Conservation (phyloP, 805 yeast genomes). For the Zygosaccharomyces kombuchaensis region DNA sequence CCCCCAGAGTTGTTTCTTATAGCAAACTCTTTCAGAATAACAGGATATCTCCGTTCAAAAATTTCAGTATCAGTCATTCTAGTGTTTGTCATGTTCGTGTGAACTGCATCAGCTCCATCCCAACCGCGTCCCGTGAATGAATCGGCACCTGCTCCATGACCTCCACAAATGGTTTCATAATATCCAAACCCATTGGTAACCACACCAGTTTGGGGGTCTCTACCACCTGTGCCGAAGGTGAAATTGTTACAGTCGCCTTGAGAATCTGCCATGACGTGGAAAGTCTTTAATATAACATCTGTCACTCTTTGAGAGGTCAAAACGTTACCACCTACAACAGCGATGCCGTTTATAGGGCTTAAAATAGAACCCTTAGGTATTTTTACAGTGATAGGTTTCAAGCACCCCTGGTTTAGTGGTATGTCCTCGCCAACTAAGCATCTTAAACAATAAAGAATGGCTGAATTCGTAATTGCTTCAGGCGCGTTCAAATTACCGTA, state of each 20-base stretch:
- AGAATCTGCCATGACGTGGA: constrained; percentile 86
- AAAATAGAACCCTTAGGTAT: constrained; percentile 61
- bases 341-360: constrained; percentile 77
- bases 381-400: constrained; percentile 65
- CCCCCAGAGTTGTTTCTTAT: constrained; percentile 78
- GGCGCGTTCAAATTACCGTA: constrained; percentile 93
- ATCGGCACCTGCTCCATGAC: constrained; percentile 70
- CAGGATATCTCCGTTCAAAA: constrained; percentile 84
- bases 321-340: constrained; percentile 93
- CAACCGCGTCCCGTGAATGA: constrained; percentile 60
- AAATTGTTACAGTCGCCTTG: constrained; percentile 95
- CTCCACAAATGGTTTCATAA: constrained; percentile 93
- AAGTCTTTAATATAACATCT: constrained; percentile 81
- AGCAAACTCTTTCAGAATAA: constrained; percentile 64
- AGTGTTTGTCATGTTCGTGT: constrained; percentile 90
- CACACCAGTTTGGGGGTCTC: constrained; percentile 41
- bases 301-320: constrained; percentile 91
- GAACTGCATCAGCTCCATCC: constrained; percentile 86
- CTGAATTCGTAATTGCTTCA: constrained; percentile 80
- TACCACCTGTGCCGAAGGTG: constrained; percentile 82
- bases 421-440: constrained; percentile 81
- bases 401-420: constrained; percentile 90
- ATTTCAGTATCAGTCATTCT: constrained; percentile 88
- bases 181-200: constrained; percentile 69
- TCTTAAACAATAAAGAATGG: constrained; percentile 80